Evolutionary conservation across 306 rosid genomes (phyloP).

Genomic region (Cotoneaster glaucophyllus): DNA sequence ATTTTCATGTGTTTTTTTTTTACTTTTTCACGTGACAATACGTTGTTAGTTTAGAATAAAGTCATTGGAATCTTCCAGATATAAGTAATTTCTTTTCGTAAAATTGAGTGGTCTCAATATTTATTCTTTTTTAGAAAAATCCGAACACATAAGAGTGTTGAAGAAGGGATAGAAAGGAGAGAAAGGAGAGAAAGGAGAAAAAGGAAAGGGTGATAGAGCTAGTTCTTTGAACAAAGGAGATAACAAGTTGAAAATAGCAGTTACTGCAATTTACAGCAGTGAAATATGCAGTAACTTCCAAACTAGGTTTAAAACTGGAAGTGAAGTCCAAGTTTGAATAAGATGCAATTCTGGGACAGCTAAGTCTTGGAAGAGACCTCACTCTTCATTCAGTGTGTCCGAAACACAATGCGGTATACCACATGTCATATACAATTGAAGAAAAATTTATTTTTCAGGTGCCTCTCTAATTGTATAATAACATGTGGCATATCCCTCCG

Average conservation of each 20-base stretch:
- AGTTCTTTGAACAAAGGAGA: neutral
- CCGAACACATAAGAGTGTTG: neutral
- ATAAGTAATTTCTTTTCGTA: neutral
- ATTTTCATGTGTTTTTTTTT: too few species aligned
- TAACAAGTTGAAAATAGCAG: neutral
- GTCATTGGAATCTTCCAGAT: neutral
- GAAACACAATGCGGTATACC: too few species aligned
- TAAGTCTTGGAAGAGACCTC: neutral
- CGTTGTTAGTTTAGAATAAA: too few species aligned
- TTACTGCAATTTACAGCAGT: neutral
- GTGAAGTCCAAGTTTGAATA: slow-evolving; percentile 3
- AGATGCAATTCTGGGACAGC: neutral
- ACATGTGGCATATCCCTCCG: accelerated
- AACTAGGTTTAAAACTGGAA: neutral
- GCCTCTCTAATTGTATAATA: too few species aligned
- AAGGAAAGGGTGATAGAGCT: neutral
- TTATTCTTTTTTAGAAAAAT: neutral
- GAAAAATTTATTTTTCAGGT: too few species aligned
- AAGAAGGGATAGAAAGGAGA: neutral
- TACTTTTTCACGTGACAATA: neutral
- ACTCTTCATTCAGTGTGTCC: too few species aligned
- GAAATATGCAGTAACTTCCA: neutral
- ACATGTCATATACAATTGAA: too few species aligned
- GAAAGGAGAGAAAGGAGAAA: neutral
- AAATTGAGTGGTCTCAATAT: neutral